Conservation (phyloP, 1,284 basidiomycete species). For the Ganoderma leucocontextum region DNA sequence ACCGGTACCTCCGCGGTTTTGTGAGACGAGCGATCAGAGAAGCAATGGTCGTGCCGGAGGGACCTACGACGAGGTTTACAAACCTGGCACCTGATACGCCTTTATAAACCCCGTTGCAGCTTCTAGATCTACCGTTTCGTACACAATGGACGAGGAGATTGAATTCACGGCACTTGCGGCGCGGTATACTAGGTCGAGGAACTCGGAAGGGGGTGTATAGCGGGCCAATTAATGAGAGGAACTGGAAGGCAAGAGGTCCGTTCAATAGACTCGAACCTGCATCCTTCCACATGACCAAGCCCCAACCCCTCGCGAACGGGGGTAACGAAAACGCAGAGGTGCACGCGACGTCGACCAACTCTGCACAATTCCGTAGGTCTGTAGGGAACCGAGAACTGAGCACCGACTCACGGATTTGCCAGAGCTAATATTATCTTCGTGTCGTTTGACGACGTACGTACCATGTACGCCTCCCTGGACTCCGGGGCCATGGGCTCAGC, state of each 20-base stretch:
- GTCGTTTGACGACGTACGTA: neutral
- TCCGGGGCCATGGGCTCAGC: neutral
- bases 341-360: neutral
- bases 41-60: neutral
- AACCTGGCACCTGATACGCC: neutral
- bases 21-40: neutral
- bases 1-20: neutral
- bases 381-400: neutral
- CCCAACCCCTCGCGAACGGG: neutral
- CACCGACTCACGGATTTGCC: neutral
- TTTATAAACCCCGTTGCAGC: neutral
- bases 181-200: neutral
- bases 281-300: neutral
- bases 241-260: neutral
- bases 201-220: too few relatives aligned
- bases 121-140: neutral
- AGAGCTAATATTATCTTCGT: neutral
- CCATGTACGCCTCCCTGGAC: neutral
- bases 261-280: neutral
- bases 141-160: neutral
- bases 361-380: neutral
- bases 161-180: neutral
- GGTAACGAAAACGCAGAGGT: neutral
- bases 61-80: neutral
- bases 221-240: neutral